Percentiles rank a stretch among this genome's conserved stretches.
phyloP scores from a whole-genome alignment of 2,329 filamentous ascomycete species.

The Trichophyton simii region DNA sequence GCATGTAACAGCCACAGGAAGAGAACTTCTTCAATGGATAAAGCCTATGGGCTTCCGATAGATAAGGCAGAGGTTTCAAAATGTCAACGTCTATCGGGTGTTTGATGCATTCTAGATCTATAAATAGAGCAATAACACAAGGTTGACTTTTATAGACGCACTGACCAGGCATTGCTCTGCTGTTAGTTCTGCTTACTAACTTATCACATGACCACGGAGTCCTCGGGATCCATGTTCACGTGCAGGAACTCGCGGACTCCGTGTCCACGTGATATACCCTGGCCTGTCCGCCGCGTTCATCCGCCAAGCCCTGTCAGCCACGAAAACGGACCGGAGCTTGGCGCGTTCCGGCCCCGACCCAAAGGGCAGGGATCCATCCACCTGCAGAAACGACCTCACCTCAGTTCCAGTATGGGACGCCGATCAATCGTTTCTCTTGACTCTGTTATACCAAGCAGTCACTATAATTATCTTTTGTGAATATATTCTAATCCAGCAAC shows the following conservation, averaged over 20 bases:
- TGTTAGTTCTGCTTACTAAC: neutral
- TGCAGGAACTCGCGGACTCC: neutral
- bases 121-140: no score
- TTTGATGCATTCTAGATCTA: no score
- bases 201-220: neutral
- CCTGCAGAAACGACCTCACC: no score
- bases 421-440: neutral
- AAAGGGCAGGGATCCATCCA: no score
- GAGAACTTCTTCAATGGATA: no score
- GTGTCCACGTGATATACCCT: neutral
- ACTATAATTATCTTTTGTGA: neutral
- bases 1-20: no score
- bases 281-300: neutral
- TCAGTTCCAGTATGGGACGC: neutral
- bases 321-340: neutral
- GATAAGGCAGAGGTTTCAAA: no score
- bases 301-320: neutral
- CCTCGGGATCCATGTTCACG: neutral
- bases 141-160: no score
- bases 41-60: no score
- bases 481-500: neutral
- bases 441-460: neutral
- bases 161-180: no score
- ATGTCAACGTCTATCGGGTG: no score
- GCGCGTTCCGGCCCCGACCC: neutral